phyloP scores from a whole-genome alignment of 73 alveolate genomes.

The Stentor roeselii region DNA sequence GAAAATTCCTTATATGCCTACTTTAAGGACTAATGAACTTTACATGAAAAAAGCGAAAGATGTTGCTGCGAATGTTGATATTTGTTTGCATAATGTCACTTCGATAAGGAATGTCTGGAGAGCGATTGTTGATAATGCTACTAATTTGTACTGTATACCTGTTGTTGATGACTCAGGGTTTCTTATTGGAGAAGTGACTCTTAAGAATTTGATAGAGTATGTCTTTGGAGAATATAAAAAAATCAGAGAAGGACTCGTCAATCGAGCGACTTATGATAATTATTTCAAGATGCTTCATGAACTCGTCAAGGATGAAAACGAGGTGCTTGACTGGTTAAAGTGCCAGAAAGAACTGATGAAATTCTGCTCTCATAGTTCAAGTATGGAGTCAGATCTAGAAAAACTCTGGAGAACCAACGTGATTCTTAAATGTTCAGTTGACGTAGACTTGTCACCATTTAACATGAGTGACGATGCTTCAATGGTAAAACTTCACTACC shows the following conservation, averaged over 20 bases:
- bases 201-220: too few species aligned
- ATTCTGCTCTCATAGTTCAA: too few species aligned
- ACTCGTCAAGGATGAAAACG: not conserved
- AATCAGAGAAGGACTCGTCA: not conserved
- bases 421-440: not conserved
- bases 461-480: slow-evolving; percentile 68
- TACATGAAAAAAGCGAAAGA: not conserved
- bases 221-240: not conserved
- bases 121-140: not conserved
- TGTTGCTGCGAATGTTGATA: not conserved
- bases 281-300: not conserved
- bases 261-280: not conserved
- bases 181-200: not conserved
- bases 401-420: not conserved
- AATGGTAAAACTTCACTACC: slow-evolving; percentile 69
- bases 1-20: slow-evolving; percentile 83
- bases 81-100: not conserved
- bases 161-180: not conserved
- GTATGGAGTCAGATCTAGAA: not conserved
- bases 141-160: not conserved
- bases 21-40: slow-evolving; percentile 12
- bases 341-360: not conserved
- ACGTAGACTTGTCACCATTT: slow-evolving; percentile 66
- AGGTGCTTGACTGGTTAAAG: too few species aligned
- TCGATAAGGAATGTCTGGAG: not conserved